Percentiles rank a stretch among this genome's conserved stretches.
These are phyloP conservation scores for Gynochthodes officinalis DNA, from an alignment of 257 asterid species.

Conservation along the genomic window DNA sequence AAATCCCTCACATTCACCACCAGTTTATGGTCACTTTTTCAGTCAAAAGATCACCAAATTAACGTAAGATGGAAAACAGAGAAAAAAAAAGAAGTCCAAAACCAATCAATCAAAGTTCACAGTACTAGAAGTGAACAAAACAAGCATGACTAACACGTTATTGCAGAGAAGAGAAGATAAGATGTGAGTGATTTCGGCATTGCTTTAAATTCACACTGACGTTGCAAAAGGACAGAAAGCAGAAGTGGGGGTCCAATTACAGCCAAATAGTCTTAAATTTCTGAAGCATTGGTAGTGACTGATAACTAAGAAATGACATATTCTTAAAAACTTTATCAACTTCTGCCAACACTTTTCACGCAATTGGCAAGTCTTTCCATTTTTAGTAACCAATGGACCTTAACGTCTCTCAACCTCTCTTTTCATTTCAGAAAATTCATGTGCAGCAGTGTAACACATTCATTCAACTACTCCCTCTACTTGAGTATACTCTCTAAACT, in stretches of 20 bases:
- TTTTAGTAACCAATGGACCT: conserved; percentile 38
- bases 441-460: not conserved
- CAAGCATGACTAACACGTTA: too few species aligned
- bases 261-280: conserved; percentile 2
- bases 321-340: conserved; percentile 59
- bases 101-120: too few species aligned
- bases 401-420: conserved; percentile 18
- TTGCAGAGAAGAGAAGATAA: not conserved
- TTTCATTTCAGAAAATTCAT: conserved; percentile 9
- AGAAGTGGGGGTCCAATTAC: not conserved
- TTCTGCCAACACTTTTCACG: conserved; percentile 54
- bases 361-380: conserved; percentile 52
- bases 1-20: too few species aligned
- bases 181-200: not conserved
- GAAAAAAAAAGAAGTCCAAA: too few species aligned
- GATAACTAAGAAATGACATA: conserved; percentile 67
- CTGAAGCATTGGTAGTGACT: conserved; percentile 47
- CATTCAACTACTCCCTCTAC: not conserved
- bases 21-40: too few species aligned
- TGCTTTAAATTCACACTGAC: not conserved
- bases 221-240: conserved; percentile 5
- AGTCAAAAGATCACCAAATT: too few species aligned
- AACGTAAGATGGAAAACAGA: too few species aligned
- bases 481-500: not conserved
- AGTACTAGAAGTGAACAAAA: too few species aligned